Evolutionary conservation across 495 filamentous ascomycete genomes (phyloP).

Genomic region (Podospora appendiculata): DNA sequence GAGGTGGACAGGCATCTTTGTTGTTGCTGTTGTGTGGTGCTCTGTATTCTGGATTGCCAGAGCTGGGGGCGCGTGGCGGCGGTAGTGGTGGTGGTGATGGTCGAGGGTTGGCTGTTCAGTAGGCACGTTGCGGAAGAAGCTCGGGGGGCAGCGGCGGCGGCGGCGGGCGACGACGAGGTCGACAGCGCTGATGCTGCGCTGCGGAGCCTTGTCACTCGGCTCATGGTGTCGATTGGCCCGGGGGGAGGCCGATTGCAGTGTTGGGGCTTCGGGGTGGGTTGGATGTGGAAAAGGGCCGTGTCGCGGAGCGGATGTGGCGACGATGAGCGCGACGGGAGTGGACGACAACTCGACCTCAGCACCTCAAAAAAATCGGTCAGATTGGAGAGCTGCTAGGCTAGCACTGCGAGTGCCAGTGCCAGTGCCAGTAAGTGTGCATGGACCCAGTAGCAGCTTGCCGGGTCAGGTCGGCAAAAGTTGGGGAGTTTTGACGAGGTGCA

Average conservation of each 20-base stretch:
- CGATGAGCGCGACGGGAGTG: neutral
- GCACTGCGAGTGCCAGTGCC: neutral
- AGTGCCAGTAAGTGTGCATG: neutral
- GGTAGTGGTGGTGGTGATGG: neutral
- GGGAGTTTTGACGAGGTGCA: too few species aligned
- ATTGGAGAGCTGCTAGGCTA: too few species aligned
- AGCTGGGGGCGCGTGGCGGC: constrained; percentile 1
- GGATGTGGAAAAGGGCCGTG: neutral
- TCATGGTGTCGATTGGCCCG: constrained; percentile 11
- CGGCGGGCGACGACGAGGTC: constrained; percentile 7
- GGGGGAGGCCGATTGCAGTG: neutral
- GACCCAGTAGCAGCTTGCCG: neutral
- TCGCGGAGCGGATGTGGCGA: neutral
- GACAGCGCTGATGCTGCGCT: constrained; percentile 13
- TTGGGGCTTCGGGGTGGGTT: neutral
- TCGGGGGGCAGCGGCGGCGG: constrained; percentile 6
- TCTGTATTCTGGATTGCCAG: constrained; percentile 6
- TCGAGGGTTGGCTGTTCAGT: constrained; percentile 1
- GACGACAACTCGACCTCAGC: neutral
- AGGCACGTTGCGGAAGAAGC: constrained; percentile 2
- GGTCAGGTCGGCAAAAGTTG: neutral
- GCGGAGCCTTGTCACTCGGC: constrained; percentile 21
- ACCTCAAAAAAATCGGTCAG: constrained; percentile 1
- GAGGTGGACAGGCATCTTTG: constrained; percentile 15
- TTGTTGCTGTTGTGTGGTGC: neutral